Base-by-base conservation (phyloP, 345 rosid genomes). In the Moricandia moricandioides region DNA sequence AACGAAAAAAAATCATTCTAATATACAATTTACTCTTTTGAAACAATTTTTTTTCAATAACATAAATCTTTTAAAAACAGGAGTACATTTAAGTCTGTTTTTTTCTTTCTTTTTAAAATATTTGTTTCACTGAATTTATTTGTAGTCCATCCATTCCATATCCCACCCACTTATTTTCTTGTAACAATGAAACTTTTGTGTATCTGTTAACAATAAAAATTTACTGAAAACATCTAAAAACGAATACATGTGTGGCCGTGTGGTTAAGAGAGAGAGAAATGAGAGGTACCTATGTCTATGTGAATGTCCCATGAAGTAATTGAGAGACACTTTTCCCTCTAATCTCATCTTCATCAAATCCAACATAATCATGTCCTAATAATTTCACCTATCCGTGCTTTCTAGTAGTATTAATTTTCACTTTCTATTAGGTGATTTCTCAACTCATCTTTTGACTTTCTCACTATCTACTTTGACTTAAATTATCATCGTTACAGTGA, bases 311-410 rank as follows among this genome's bases (percentile, higher is more conserved):
- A 65, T 73, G 71, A 58, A 73, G 57, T 40, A 40, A 39, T 16
- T 73, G 58, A 65, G 47, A 39, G 14, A 39, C 57, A 40, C 8
- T 16, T 58, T 33, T 37, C 62, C 34, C 69, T 24, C 13, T 39
- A 43, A 33, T 43, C 39, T 33, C 24, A 68, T 59, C 8, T 33
- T 69, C 65, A 37, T 60, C 68, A 26, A 34, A 52, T 61, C 35
- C 63, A 69, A 69, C 49, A 31, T 55, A 69, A 76, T 76, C 65
- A 76, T 76, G 65, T 76, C 56, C 64, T 37, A 69, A 76, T 76
- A 37, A 76, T 76, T 21, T 76, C 27, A 52, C 65, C 17, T 37
- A 51, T 30, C 39, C 24, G 24, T 21, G 24, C 24, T 21, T 21
- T 21, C 24, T 21, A 21, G 24, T 21, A 21, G 24, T 21, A 21